Percentiles rank a stretch among this genome's conserved stretches.
These are phyloP conservation scores for Pseudonectria buxi DNA, from an alignment of 2,329 filamentous ascomycete species.

Conservation along the genomic window DNA sequence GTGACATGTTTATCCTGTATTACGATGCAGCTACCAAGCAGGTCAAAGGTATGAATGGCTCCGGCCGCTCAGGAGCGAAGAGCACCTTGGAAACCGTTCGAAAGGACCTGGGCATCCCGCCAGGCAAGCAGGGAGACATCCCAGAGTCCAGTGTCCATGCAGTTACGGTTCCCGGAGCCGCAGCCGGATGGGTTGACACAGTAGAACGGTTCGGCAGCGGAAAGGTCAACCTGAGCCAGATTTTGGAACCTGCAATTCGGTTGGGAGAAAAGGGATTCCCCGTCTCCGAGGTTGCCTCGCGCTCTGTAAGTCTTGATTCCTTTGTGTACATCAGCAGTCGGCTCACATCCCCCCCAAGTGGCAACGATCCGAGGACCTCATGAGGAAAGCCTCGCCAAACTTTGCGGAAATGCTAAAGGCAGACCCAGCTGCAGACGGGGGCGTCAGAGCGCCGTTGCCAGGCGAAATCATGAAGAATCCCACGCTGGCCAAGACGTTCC, in stretches of 20 bases:
- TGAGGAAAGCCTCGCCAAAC: conserved; percentile 76
- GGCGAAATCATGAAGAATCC: conserved; percentile 90
- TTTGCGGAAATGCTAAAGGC: conserved; percentile 80
- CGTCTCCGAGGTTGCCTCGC: conserved; percentile 71
- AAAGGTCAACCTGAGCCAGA: conserved; percentile 67
- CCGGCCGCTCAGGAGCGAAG: conserved; percentile 70
- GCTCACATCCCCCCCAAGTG: conserved; percentile 54
- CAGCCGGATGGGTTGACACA: conserved; percentile 89
- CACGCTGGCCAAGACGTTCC: conserved; percentile 73
- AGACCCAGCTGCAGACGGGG: conserved; percentile 60
- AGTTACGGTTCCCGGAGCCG: conserved; percentile 81
- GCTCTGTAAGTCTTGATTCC: conserved; percentile 47
- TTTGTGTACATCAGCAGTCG: fast-evolving
- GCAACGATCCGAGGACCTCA: conserved; percentile 53
- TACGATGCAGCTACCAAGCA: conserved; percentile 78
- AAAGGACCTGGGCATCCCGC: conserved; percentile 58
- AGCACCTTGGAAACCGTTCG: conserved; percentile 65
- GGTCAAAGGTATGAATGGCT: conserved; percentile 84
- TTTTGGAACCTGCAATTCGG: conserved; percentile 76
- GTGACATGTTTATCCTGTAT: conserved; percentile 94
- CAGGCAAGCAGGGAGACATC: conserved; percentile 52
- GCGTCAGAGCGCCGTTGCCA: conserved; percentile 65
- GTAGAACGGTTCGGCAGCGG: conserved; percentile 86
- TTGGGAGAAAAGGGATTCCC: conserved; percentile 86
- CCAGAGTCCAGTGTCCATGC: conserved; percentile 72